Evolutionary conservation across 2,329 filamentous ascomycete genomes (phyloP), one percentile per base, ranked within the genome.

Genomic region (Colletotrichum kahawae): DNA sequence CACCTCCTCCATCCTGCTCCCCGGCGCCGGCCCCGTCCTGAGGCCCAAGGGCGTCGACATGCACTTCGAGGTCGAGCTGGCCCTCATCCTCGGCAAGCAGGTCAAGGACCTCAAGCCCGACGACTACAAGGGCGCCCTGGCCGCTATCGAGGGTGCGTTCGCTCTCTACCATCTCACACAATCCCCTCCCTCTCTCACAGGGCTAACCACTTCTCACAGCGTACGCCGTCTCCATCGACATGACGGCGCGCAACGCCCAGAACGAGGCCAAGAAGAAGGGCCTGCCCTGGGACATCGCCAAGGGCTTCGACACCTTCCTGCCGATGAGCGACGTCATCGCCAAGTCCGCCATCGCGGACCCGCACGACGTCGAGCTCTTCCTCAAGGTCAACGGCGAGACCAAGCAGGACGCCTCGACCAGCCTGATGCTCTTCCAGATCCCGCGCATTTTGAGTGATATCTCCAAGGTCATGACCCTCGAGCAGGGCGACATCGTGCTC

Each of bases 221-320:
- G 81, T 99, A 98, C 85, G 91, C 96, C 78, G 90, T 98, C 62
- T 93, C 94, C 79, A 98, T 99, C 81, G 97, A 99, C 86, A 97
- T 99, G 95, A 99, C 97, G 12, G 97, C 94, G 1, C 94, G 97
- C 78, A 98, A 98, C 85, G 92, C 95, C 8, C 97, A 99, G 86
- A 95, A 98, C 80, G 95, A 98, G 87, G 96, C 96, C 78, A 99
- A 98, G 91, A 95, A 94, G 87, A 98, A 97, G 89, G 95, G 97
- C 43, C 92, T 98, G 18, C 97, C 97, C 9, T 99, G 97, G 97
- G 92, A 93, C 81, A 98, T 98, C 78, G 94, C 95, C 79, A 99
- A 99, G 88, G 97, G 97, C 62, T 99, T 98, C 83, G 97, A 99
- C 84, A 98, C 97, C 4, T 99, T 99, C 88, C 90, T 98, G 67